Evolutionary conservation across 495 filamentous ascomycete species (phyloP), one percentile per base, ranked within the genome.

Genomic region (Daldinia decipiens): DNA sequence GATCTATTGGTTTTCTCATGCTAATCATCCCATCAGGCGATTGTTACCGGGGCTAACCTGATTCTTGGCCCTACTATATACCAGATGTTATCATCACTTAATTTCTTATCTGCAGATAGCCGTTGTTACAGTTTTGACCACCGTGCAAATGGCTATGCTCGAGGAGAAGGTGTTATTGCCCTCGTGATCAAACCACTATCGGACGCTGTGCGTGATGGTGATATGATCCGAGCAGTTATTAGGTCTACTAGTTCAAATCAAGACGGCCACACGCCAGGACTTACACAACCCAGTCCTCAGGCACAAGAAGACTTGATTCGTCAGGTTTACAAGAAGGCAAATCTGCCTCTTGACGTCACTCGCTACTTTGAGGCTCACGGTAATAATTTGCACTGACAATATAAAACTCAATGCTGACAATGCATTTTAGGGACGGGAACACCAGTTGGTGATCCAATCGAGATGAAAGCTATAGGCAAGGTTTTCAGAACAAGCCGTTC

Each of bases 161-260:
- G 89, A 5, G 90, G 82, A 0, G 90, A 93, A 62, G 89, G 83
- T 0, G 66, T 90, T 11, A 80, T 77, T 24, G 79, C 79, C 0
- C 29, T 91, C 0, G 77, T 85, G 2, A 36, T 93, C 0, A 92
- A 92, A 74, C 71, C 63, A 9, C 71, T 90, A 1, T 56, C 53
- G 1, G 81, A 85, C 38, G 90, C 85, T 3, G 38, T 85, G 5
- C 32, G 56, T 0, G 81, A 85, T 56, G 80, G 80, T 2, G 81
- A 87, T 63, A 83, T 82, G 11, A 87, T 91, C 36, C 80, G 88
- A 7, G 86, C 83, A 8, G 81, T 92, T 0, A 87, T 93, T 62
- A 82, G 87, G 9, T 80, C 78, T 0, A 82, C 81, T 11, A 82
- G 81, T 0, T 71, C 83, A 29, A 90, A 90, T 67, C 72, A 84